Conservation (phyloP, 306 rosid species). For the Glycine tomentella region DNA sequence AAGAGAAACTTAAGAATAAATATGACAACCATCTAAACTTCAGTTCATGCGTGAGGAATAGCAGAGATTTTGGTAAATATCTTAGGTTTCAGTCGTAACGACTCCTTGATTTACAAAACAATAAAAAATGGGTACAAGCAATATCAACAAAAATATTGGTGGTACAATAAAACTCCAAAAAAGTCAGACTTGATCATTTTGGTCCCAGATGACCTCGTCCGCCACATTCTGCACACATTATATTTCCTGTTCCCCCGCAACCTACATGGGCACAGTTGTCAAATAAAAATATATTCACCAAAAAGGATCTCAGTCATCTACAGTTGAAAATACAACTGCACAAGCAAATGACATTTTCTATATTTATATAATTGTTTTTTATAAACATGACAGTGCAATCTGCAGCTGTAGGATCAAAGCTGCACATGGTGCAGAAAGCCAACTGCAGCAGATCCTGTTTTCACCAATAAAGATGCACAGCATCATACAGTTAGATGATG, state of each 20-base stretch:
- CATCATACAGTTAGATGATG: conserved; percentile 2
- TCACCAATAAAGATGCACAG: background rate
- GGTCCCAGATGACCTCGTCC: conserved; percentile 77
- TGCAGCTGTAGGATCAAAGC: too few relatives aligned
- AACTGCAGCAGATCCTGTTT: background rate
- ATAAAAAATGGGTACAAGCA: conserved; percentile 43
- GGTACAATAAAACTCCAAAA: conserved; percentile 33
- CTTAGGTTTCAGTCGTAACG: conserved; percentile 4
- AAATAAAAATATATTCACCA: conserved; percentile 23
- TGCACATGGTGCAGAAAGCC: conserved; percentile 26
- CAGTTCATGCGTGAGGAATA: conserved; percentile 4
- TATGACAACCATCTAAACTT: background rate
- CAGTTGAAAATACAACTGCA: background rate
- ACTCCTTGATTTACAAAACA: conserved; percentile 22
- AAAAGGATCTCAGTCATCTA: background rate
- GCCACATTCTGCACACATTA: conserved; percentile 80
- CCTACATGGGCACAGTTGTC: conserved; percentile 54
- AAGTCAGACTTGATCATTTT: conserved; percentile 49
- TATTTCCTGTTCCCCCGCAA: conserved; percentile 88
- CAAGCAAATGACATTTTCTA: background rate
- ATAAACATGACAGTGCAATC: background rate
- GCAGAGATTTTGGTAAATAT: conserved; percentile 8
- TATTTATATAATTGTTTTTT: background rate
- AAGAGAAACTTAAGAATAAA: conserved; percentile 17
- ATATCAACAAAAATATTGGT: conserved; percentile 36